Percentiles rank a stretch among this genome's conserved stretches.
Evolutionary conservation across 371 early-diverging fungal genomes (phyloP).

Genomic region (Mucor sp.): DNA sequence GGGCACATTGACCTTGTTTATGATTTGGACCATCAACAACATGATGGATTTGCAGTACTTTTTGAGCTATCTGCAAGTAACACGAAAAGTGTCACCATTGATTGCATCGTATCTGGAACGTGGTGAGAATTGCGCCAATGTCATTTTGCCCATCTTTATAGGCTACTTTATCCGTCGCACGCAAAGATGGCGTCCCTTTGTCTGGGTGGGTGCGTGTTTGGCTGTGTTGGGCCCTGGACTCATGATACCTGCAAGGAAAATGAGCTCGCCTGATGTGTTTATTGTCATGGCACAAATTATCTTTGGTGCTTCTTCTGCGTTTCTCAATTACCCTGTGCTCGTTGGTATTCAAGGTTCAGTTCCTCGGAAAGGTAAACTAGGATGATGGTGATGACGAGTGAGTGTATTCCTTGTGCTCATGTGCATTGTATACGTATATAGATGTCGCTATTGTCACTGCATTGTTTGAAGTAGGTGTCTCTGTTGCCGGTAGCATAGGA

Average conservation of each 20-base stretch:
- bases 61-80: conserved; percentile 39
- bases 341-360: conserved; percentile 40
- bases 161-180: conserved; percentile 37
- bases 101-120: conserved; percentile 34
- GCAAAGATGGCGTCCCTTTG: conserved; percentile 44
- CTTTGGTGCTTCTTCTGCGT: conserved; percentile 35
- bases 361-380: conserved; percentile 11
- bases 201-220: conserved; percentile 64
- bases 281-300: conserved; percentile 35
- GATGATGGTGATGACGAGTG: too few species aligned
- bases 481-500: conserved; percentile 44
- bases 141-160: conserved; percentile 21
- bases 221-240: conserved; percentile 38
- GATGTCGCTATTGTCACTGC: conserved; percentile 44
- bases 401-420: too few species aligned
- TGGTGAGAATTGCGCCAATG: conserved; percentile 35
- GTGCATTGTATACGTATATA: neutral
- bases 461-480: conserved; percentile 37
- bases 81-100: conserved; percentile 28
- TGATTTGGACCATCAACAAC: conserved; percentile 37
- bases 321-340: conserved; percentile 24
- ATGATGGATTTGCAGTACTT: conserved; percentile 40
- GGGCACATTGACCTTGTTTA: conserved; percentile 40
- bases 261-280: conserved; percentile 25
- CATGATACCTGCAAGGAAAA: conserved; percentile 23